Percentiles rank a stretch among this genome's conserved stretches.
These are phyloP conservation scores for Pseudopyrenochaeta lycopersici DNA, from an alignment of 2,329 filamentous ascomycete species.

Conservation along the genomic window DNA sequence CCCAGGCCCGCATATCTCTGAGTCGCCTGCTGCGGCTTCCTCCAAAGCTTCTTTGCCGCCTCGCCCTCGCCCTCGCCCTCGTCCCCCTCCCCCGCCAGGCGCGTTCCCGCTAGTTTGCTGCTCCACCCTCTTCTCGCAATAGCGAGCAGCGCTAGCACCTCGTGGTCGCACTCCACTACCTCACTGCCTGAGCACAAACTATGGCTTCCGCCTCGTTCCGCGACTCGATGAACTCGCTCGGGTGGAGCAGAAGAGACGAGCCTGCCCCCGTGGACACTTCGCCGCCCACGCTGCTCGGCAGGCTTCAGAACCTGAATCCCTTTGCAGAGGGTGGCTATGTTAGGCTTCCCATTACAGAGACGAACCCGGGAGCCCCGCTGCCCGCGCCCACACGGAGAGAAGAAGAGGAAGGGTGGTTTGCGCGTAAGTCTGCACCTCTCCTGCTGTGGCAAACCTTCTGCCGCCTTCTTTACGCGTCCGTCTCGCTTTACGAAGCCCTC, in stretches of 20 bases:
- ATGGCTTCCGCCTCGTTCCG: slow-evolving; percentile 93
- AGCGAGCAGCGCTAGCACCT: slow-evolving; percentile 21
- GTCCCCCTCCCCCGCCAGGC: slow-evolving; percentile 17
- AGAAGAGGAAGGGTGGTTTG: slow-evolving; percentile 95
- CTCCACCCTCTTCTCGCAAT: slow-evolving; percentile 15
- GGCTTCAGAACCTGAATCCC: slow-evolving; percentile 85
- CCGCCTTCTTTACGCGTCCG: slow-evolving; percentile 11
- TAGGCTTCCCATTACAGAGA: slow-evolving; percentile 83
- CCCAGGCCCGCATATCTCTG: slow-evolving; percentile 35
- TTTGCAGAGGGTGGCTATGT: slow-evolving; percentile 89
- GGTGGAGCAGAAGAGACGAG: slow-evolving; percentile 86
- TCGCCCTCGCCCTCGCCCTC: not conserved
- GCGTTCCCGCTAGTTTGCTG: slow-evolving; percentile 13
- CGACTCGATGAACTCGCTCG: slow-evolving; percentile 92
- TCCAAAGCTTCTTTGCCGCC: slow-evolving; percentile 36
- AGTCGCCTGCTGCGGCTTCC: slow-evolving; percentile 50
- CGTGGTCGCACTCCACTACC: slow-evolving; percentile 25
- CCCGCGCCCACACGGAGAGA: slow-evolving; percentile 85
- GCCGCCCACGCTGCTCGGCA: slow-evolving; percentile 78
- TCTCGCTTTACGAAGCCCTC: slow-evolving; percentile 6
- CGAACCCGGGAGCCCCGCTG: slow-evolving; percentile 78
- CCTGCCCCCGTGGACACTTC: slow-evolving; percentile 80
- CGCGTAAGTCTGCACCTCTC: slow-evolving; percentile 72
- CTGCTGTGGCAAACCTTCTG: slow-evolving; percentile 29
- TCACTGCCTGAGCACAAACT: slow-evolving; percentile 9